phyloP scores from a whole-genome alignment of 805 yeast species.

The Wickerhamomyces pijperi region DNA sequence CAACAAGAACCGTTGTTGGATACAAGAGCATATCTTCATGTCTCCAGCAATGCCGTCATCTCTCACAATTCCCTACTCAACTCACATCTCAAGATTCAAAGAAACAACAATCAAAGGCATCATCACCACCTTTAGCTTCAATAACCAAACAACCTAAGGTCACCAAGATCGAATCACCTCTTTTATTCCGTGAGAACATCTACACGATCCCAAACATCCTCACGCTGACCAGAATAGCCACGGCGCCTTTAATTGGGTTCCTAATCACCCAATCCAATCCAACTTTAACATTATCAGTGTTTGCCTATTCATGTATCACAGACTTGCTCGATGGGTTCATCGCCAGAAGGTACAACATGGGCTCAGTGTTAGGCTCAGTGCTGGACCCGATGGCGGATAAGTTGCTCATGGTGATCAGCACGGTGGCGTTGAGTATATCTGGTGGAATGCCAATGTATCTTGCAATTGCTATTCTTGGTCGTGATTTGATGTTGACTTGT shows the following conservation, averaged over 20 bases:
- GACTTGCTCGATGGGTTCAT: conserved; percentile 88
- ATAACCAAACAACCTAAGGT: background rate
- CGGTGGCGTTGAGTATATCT: conserved; percentile 60
- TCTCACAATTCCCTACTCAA: background rate
- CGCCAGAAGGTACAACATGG: conserved; percentile 70
- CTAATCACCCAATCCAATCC: conserved; percentile 56
- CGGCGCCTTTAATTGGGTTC: conserved; percentile 82
- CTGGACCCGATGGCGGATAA: conserved; percentile 96
- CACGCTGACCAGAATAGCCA: conserved; percentile 67
- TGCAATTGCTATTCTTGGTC: conserved; percentile 66
- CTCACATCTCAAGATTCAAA: no score
- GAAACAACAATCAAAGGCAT: no score
- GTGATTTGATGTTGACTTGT: conserved; percentile 65
- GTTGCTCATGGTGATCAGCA: conserved; percentile 75
- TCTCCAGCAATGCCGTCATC: background rate
- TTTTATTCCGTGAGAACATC: conserved; percentile 36
- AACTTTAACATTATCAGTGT: conserved; percentile 56
- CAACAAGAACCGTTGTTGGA: background rate
- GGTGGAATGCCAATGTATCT: conserved; percentile 60
- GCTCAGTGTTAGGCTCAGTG: conserved; percentile 78
- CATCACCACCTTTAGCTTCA: background rate
- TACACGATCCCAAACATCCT: conserved; percentile 82
- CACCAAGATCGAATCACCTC: background rate
- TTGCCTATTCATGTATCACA: conserved; percentile 78
- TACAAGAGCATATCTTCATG: no score